Base-by-base conservation (phyloP, 73 alveolate species). In the Breviolum minutum region DNA sequence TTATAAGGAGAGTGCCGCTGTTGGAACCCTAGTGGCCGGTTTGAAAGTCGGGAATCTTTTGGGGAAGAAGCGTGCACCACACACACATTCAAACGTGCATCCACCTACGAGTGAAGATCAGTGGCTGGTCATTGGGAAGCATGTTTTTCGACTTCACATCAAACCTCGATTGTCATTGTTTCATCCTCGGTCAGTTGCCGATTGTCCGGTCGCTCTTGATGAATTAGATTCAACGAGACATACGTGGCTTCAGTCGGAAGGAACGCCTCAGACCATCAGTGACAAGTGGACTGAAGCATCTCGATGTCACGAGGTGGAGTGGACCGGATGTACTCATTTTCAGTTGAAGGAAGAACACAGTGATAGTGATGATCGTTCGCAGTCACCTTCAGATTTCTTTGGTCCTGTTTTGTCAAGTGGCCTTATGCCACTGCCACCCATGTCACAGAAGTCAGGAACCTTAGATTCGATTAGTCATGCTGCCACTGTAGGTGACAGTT, bases 261-360 rank as follows among this genome's bases (percentile, higher is more conserved):
- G n/a, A n/a, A n/a, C n/a, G n/a, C n/a, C n/a, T n/a, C n/a, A n/a
- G 60, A 82, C 6, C 73, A 82, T 82, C 24, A 7, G 11, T 82
- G 91, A 71, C 12, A 76, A 6, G 27, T 40, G 2, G 19, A 8
- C 32, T 13, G 2, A 5, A n/a, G n/a, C 73, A 11, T 82, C 27
- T 6, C 60, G n/a, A 8, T 8, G 3, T 16, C 19, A 6, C 60
- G 71, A 26, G 54, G 2, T 4, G 13, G 9, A 13, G 54, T 82
- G 91, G 91, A 82, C 71, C 9, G 91, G 91, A 1, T 82, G 91
- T 60, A 82, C 91, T 4, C 73, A 54, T 7, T 82, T 82, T 82
- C 60, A 16, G 27, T 27, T 40, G n/a, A 27, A 13, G 7, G 6
- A 6, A 4, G 73, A 82, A 5, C 11, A 17, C 24, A 66, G 74